Evolutionary conservation across 2,329 filamentous ascomycete species (phyloP).

Genomic region (Acephala macrosclerotiorum): DNA sequence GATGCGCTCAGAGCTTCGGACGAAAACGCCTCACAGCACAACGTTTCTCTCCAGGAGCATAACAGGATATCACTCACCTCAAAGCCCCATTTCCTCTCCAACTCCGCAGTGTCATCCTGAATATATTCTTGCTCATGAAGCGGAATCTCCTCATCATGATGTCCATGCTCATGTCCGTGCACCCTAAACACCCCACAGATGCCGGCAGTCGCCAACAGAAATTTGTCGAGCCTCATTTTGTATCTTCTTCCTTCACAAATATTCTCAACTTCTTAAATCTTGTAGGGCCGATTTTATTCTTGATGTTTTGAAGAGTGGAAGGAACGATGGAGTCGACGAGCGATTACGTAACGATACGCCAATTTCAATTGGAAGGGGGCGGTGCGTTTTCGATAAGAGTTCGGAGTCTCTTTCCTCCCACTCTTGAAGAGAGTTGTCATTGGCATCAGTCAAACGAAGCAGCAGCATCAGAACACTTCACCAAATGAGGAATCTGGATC

Average conservation of each 20-base stretch:
- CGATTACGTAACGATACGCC: slow-evolving; percentile 1
- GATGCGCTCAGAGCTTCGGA: background rate
- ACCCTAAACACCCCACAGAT: slow-evolving; percentile 8
- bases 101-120: slow-evolving; percentile 57
- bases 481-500: slow-evolving; percentile 13
- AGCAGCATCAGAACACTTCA: background rate
- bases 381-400: background rate
- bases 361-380: background rate
- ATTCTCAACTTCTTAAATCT: background rate
- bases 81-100: slow-evolving; percentile 64
- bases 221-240: background rate
- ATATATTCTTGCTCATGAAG: slow-evolving; percentile 53
- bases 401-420: slow-evolving; percentile 10
- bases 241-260: background rate
- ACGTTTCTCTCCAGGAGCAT: background rate
- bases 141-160: slow-evolving; percentile 45
- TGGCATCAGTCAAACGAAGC: slow-evolving; percentile 4
- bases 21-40: slow-evolving; percentile 12
- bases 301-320: background rate
- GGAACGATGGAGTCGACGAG: background rate
- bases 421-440: slow-evolving; percentile 10
- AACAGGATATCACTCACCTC: slow-evolving; percentile 52
- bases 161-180: slow-evolving; percentile 23
- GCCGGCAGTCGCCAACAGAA: background rate
- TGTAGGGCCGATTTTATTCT: background rate